Evolutionary conservation across 139 green algal genomes (phyloP), one percentile per base, ranked within the genome.

Genomic region (Astrephomene gubernaculifera): DNA sequence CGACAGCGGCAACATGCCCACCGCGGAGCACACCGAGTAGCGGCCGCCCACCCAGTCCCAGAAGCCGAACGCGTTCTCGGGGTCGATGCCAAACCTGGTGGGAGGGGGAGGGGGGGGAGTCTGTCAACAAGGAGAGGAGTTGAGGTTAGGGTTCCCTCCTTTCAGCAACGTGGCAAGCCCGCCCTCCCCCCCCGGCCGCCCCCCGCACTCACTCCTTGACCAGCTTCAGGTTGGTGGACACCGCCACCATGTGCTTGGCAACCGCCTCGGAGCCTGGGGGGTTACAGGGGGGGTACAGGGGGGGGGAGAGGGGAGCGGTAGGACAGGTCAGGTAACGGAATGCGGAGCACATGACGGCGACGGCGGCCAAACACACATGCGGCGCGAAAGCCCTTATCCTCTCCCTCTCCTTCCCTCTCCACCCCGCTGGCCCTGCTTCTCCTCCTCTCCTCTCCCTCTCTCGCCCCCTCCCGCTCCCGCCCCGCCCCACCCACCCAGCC

Each of bases 221-320:
- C 10, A 98, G 94, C 93, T 98, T 97, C 27, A 99, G 90, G 95
- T 99, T 99, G 87, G 98, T 99, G 86, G 88, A 96, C 29, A 99
- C 97, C 4, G 98, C 98, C 65, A 99, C 97, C 98, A 99, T 99
- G 94, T 99, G 98, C 94, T 98, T 97, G 27, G 95, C 87, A 12
- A 99, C 96, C 2, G 97, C 88, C 0, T 95, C 94, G 21, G 90
- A 44, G 27, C 95, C 92, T 94, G 87, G n/a, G n/a, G n/a, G n/a
- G n/a, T n/a, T n/a, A n/a, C n/a, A n/a, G n/a, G n/a, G n/a, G n/a
- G n/a, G n/a, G n/a, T n/a, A n/a, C n/a, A n/a, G n/a, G n/a, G n/a
- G n/a, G n/a, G n/a, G n/a, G n/a, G n/a, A n/a, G n/a, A n/a, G n/a
- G n/a, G n/a, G n/a, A n/a, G n/a, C n/a, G n/a, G n/a, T n/a, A n/a